Conservation (phyloP, 345 rosid species). For the Eucalyptus camaldulensis region DNA sequence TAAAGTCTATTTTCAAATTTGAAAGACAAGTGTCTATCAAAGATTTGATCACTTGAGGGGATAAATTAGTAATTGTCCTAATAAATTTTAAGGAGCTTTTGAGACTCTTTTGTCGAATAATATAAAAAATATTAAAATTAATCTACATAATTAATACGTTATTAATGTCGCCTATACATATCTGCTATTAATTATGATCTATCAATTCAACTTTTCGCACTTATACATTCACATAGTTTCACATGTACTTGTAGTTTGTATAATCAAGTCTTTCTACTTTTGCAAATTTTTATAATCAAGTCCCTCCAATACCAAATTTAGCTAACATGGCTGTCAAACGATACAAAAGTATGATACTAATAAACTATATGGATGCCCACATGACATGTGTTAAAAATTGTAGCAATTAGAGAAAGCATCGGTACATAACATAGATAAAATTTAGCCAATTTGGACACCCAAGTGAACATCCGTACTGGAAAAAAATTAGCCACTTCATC, state of each 20-base stretch:
- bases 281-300: neutral
- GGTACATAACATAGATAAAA: too few species aligned
- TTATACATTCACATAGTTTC: neutral
- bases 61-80: neutral
- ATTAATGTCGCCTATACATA: neutral
- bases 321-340: fast-evolving
- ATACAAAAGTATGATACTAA: neutral
- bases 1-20: conserved; percentile 14
- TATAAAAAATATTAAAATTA: neutral
- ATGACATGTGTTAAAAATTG: too few species aligned
- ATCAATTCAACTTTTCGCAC: neutral
- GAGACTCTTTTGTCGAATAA: neutral
- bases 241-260: neutral
- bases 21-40: conserved; percentile 37
- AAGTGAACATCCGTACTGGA: too few species aligned
- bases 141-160: neutral
- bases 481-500: too few species aligned
- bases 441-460: too few species aligned
- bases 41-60: neutral
- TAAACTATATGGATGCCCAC: neutral
- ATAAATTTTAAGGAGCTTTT: neutral
- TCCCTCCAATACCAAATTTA: neutral
- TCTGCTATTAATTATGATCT: neutral
- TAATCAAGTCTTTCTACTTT: too few species aligned
- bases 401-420: too few species aligned